Conservation (phyloP, 345 rosid species). For the Arabidopsis arenosa region DNA sequence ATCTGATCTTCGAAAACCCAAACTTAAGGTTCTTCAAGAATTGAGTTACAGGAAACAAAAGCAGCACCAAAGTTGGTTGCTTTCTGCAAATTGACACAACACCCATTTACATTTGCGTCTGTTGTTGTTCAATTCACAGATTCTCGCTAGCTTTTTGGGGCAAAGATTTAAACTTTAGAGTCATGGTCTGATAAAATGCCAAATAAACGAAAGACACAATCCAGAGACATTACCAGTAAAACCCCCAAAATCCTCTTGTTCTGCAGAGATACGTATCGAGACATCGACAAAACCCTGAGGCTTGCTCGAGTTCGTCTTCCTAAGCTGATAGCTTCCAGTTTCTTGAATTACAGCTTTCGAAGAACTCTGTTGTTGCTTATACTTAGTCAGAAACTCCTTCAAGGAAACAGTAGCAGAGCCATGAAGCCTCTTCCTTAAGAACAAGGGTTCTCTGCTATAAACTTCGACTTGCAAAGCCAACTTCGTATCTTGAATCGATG, state of each 20-base stretch:
- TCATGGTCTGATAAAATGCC: too few species aligned
- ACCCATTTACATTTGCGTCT: too few species aligned
- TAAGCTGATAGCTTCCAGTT: slow-evolving; percentile 81
- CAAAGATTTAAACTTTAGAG: too few species aligned
- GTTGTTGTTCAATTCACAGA: too few species aligned
- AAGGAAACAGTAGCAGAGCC: slow-evolving; percentile 74
- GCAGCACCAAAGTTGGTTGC: not conserved
- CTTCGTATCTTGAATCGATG: slow-evolving; percentile 48
- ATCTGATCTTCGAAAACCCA: not conserved
- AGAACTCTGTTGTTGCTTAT: slow-evolving; percentile 45
- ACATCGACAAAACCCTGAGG: slow-evolving; percentile 83
- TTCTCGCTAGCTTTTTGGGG: too few species aligned
- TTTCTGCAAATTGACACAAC: not conserved
- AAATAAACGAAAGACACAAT: too few species aligned
- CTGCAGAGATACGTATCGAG: slow-evolving; percentile 64
- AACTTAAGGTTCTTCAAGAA: slow-evolving; percentile 3
- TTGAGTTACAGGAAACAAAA: not conserved
- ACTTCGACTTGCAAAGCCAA: slow-evolving; percentile 68
- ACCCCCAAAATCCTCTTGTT: slow-evolving; percentile 50
- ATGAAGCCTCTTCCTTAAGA: slow-evolving; percentile 77
- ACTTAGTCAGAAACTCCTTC: slow-evolving; percentile 68
- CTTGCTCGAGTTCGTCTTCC: slow-evolving; percentile 65
- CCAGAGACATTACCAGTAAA: slow-evolving; percentile 49
- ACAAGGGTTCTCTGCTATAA: slow-evolving; percentile 82
- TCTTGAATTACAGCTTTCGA: slow-evolving; percentile 56